Evolutionary conservation across 2,329 filamentous ascomycete genomes (phyloP).

Genomic region (Salinomyces thailandicus): DNA sequence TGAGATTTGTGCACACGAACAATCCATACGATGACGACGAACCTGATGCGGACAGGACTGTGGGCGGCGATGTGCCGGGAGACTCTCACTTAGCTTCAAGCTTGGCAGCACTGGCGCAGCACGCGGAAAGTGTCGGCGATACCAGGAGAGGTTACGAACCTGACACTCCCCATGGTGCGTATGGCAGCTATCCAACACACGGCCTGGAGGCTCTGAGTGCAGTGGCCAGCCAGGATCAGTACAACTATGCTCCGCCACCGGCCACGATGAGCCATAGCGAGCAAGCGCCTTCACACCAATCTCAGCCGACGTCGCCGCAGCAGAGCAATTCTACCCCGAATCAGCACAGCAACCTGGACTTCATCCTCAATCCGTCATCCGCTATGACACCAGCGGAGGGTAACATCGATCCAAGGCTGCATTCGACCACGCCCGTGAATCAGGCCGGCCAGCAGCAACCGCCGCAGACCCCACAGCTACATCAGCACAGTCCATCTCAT

Average conservation of each 20-base stretch:
- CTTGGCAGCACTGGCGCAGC: constrained; percentile 7
- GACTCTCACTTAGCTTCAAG: constrained; percentile 3
- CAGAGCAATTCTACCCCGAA: constrained; percentile 13
- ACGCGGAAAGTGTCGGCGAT: constrained; percentile 5
- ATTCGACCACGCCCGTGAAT: constrained; percentile 14
- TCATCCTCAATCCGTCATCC: constrained; percentile 42
- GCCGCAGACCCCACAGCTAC: constrained; percentile 5
- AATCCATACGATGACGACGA: constrained; percentile 48
- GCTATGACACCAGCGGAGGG: constrained; percentile 21
- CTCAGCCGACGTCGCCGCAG: constrained; percentile 13
- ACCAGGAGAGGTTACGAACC: constrained; percentile 4
- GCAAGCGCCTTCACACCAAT: constrained; percentile 18
- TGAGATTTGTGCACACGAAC: constrained; percentile 52
- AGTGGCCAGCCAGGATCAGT: constrained; percentile 37
- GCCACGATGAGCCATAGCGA: constrained; percentile 18
- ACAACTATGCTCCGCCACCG: constrained; percentile 25
- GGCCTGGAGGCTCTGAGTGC: constrained; percentile 46
- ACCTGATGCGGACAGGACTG: constrained; percentile 7
- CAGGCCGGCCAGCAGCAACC: constrained; percentile 1
- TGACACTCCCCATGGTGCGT: constrained; percentile 10
- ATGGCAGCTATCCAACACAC: constrained; percentile 29
- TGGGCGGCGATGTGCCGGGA: background rate
- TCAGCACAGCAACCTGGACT: constrained; percentile 40
- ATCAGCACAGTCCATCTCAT: constrained; percentile 9
- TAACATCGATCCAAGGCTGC: constrained; percentile 23